phyloP scores from a whole-genome alignment of 768 basidiomycete species.

The Russula emetica region DNA sequence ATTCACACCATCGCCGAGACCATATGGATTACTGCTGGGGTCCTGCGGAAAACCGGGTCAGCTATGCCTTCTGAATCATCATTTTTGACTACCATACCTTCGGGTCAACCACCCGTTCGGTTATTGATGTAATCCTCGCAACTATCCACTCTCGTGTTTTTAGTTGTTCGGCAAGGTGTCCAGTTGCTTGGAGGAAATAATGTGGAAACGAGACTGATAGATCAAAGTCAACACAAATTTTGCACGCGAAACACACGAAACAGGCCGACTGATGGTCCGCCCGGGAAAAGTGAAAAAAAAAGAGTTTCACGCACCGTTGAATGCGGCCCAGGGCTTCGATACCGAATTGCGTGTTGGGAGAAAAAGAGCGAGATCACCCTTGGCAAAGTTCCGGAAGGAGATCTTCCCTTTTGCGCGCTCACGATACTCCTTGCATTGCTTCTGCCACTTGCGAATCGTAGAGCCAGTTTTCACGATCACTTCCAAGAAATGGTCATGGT shows the following conservation, averaged over 20 bases:
- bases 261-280: neutral
- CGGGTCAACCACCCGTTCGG: slow-evolving; percentile 78
- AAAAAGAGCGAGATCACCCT: slow-evolving; percentile 93
- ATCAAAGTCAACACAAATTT: slow-evolving; percentile 31
- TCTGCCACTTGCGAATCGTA: slow-evolving; percentile 94
- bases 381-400: slow-evolving; percentile 90
- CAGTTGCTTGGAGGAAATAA: slow-evolving; percentile 89
- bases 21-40: slow-evolving; percentile 82
- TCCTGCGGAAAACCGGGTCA: slow-evolving; percentile 46
- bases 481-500: slow-evolving; percentile 83
- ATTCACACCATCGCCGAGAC: slow-evolving; percentile 82
- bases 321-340: slow-evolving; percentile 95
- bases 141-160: slow-evolving; percentile 94
- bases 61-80: neutral
- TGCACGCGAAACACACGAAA: neutral
- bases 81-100: slow-evolving; percentile 46
- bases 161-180: slow-evolving; percentile 81
- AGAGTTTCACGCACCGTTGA: slow-evolving; percentile 65
- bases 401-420: slow-evolving; percentile 97
- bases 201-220: slow-evolving; percentile 89
- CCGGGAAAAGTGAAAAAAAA: too few relatives aligned
- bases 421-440: slow-evolving; percentile 92
- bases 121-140: slow-evolving; percentile 83
- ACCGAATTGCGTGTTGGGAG: slow-evolving; percentile 92
- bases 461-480: slow-evolving; percentile 76